Base-by-base conservation (phyloP, 148 eudicot genomes). In the Rhododendron henanense region DNA sequence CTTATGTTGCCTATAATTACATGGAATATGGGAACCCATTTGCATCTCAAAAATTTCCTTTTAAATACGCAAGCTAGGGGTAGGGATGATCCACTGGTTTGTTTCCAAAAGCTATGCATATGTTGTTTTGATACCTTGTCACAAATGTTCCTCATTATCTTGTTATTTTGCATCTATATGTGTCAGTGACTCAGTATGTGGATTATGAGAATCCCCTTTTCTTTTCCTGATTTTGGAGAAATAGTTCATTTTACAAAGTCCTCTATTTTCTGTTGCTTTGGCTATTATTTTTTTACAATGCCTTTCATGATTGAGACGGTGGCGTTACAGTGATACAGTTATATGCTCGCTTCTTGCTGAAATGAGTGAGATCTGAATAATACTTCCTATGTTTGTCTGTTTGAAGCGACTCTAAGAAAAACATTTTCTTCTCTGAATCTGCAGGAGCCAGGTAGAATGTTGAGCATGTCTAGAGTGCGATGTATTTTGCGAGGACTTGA, bases 401-500 rank as follows among this genome's bases (percentile, higher is more conserved):
- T 75, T 77, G 45, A 11, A 31, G 35, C 21, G 39, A 84, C 71
- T 37, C 53, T 53, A 19, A 84, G n/a, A 19, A 51, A 53, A 15
- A n/a, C 18, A 25, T 21, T 31, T 85, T 88, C 35, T 33, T 76
- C 86, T 61, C 19, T 53, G 16, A 76, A 82, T 37, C 50, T 84
- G 84, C 89, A 93, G 94, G 93, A 91, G 59, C 85, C 95, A 0
- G 89, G 85, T 78, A 87, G 86, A 86, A 74, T 88, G 21, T 78
- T 80, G 81, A 89, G 90, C 85, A 79, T 92, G 84, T 82, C 93
- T 11, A 90, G 96, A 87, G 37, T 94, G 53, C 89, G 91, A 71
- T 94, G 96, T 83, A 84, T 94, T 78, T 78, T 94, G 76, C 90
- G 95, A 25, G 94, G 95, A 83, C 83, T 94, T 50, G 96, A 94